Evolutionary conservation across 1,284 basidiomycete genomes (phyloP), one percentile per base, ranked within the genome.

Genomic region (Cryptococcus sp.): DNA sequence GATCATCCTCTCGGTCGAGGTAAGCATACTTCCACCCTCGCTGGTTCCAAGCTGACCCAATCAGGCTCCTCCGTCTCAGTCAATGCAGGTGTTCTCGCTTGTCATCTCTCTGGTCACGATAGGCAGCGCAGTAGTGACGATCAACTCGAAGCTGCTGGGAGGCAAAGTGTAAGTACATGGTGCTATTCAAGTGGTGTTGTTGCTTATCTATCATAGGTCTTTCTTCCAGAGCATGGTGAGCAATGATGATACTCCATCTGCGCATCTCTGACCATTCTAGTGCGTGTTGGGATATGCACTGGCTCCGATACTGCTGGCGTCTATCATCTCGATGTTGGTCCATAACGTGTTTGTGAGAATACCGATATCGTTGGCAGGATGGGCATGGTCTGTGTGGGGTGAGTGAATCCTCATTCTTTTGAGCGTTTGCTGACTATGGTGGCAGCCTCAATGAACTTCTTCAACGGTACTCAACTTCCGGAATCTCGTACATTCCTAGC

Each of bases 361-460:
- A 33, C 92, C 92, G 3, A 77, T 97, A 37, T 87, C 90, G 42
- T 73, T 94, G 15, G 81, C 84, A 14, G 88, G 89, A 30, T 94
- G 90, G 87, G 90, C 82, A 38, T 97, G 93, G 93, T 90, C 87
- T 72, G 88, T 95, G 53, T 97, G 92, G 91, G 92, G 92, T 95
- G 68, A 65, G 82, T 78, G 7, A 14, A 23, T 38, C 35, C 50
- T 31, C 37, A 34, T 23, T 15, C 42, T 36, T 53, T 49, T 52
- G 10, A 11, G 11, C 34, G 10, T 42, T 47, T 31, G 44, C 33
- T 31, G n/a, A 8, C 31, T 41, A 42, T 53, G 45, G 48, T 46
- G 48, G 33, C 55, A 96, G 92, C 92, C 2, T 88, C 91, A 35
- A 86, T 94, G 56, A 94, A 95, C 76, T 96, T 96, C 77, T 81